These are phyloP conservation scores for Escallonia herrerae DNA, from an alignment of 129 eudicot species.

Conservation along the genomic window DNA sequence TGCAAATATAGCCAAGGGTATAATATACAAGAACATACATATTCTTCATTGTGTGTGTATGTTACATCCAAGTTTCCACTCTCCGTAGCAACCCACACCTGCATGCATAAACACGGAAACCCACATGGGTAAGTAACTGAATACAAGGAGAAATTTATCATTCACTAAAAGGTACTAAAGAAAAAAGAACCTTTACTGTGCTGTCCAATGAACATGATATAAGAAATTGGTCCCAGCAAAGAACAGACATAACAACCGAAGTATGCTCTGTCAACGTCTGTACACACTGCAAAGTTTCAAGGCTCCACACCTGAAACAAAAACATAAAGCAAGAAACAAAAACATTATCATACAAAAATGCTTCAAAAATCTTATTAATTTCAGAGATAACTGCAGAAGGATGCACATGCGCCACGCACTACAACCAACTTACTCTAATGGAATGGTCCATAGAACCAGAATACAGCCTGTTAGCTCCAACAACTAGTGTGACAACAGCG, in stretches of 20 bases:
- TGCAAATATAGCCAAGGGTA: background rate
- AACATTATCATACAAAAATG: background rate
- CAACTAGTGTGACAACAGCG: slow-evolving; percentile 80
- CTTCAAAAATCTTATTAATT: background rate
- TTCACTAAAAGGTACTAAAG: background rate
- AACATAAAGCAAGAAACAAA: background rate
- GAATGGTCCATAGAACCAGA: slow-evolving; percentile 97
- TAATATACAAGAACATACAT: slow-evolving; percentile 41
- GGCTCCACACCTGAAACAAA: slow-evolving; percentile 89
- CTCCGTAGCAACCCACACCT: slow-evolving; percentile 86
- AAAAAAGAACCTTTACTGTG: slow-evolving; percentile 66
- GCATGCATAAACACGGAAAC: slow-evolving; percentile 15
- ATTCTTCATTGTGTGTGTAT: slow-evolving; percentile 73
- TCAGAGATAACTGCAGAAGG: background rate
- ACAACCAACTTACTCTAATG: slow-evolving; percentile 45
- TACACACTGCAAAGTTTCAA: slow-evolving; percentile 80
- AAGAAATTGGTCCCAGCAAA: slow-evolving; percentile 97
- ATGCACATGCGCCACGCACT: slow-evolving; percentile 3
- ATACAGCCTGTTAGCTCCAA: slow-evolving; percentile 85
- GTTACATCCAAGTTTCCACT: slow-evolving; percentile 87
- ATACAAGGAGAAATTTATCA: background rate
- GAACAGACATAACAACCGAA: slow-evolving; percentile 92
- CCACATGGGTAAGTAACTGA: slow-evolving; percentile 6
- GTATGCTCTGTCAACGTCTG: slow-evolving; percentile 78
- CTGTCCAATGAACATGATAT: slow-evolving; percentile 81